Percentiles rank a stretch among this genome's conserved stretches.
These are phyloP conservation scores for Lodderomyces metapsilosis DNA, from an alignment of 1,139 yeast genomes.

Conservation along the genomic window DNA sequence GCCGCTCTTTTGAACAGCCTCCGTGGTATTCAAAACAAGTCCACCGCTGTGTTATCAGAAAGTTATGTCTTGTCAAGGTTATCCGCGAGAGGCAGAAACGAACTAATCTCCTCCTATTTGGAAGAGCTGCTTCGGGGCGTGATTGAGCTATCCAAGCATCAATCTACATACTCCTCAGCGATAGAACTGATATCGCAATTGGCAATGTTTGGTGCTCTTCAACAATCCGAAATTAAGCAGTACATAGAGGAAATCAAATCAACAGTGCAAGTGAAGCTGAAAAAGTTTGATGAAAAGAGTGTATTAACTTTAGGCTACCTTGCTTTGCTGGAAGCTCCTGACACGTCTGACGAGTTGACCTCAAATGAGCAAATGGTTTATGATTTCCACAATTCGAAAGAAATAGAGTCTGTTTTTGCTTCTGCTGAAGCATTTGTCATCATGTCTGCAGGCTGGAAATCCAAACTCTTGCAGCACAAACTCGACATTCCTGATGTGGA, in stretches of 20 bases:
- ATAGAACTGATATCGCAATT: conserved; percentile 55
- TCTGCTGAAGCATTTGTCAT: conserved; percentile 83
- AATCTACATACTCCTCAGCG: conserved; percentile 26
- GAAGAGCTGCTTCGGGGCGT: conserved; percentile 12
- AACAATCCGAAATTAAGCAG: not conserved
- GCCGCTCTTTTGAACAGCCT: conserved; percentile 15
- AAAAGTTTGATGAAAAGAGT: conserved; percentile 61
- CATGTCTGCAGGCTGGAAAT: conserved; percentile 74
- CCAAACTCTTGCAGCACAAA: conserved; percentile 51
- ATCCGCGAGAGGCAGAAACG: conserved; percentile 39
- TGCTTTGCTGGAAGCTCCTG: conserved; percentile 28
- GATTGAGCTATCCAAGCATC: conserved; percentile 19
- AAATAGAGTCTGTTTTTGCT: conserved; percentile 70
- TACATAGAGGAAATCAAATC: conserved; percentile 25
- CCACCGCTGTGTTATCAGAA: conserved; percentile 24
- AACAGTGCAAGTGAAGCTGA: conserved; percentile 34
- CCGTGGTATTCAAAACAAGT: conserved; percentile 22
- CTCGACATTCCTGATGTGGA: conserved; percentile 48
- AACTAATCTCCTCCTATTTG: conserved; percentile 18
- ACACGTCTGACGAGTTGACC: conserved; percentile 9
- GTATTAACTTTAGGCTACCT: conserved; percentile 56
- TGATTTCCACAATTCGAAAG: conserved; percentile 65
- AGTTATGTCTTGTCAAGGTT: conserved; percentile 3
- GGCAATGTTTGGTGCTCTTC: conserved; percentile 56
- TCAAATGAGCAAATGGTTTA: conserved; percentile 34